phyloP scores from a whole-genome alignment of 2,329 filamentous ascomycete genomes.

The Microdochium trichocladiopsis region DNA sequence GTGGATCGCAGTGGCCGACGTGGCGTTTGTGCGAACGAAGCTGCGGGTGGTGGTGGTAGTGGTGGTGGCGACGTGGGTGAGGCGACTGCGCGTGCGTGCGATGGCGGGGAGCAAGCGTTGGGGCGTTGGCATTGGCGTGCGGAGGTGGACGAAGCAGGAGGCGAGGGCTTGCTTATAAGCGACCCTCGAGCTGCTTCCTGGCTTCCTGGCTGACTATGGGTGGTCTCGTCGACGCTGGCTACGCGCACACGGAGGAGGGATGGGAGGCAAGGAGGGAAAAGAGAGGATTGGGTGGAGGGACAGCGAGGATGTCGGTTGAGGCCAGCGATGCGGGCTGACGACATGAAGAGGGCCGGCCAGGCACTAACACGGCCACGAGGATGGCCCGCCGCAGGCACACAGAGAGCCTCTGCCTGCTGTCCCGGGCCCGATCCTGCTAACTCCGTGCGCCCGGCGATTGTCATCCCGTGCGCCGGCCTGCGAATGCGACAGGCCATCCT shows the following conservation, averaged over 20 bases:
- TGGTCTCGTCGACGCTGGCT: not conserved
- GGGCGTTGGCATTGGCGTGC: not conserved
- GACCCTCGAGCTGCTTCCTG: not conserved
- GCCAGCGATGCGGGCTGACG: not conserved
- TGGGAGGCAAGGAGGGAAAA: not conserved
- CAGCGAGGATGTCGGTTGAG: no score
- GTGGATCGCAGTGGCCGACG: not conserved
- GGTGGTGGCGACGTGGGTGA: not conserved
- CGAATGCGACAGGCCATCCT: no score
- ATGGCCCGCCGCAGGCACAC: no score
- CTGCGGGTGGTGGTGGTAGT: not conserved
- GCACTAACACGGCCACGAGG: no score
- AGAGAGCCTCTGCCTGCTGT: no score
- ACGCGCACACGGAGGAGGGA: not conserved
- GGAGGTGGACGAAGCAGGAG: not conserved
- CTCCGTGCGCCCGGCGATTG: no score
- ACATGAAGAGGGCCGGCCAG: no score
- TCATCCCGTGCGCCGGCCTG: no score
- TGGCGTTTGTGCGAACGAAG: not conserved
- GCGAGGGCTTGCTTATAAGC: not conserved
- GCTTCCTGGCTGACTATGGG: not conserved
- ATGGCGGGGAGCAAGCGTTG: not conserved
- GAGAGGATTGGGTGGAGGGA: no score
- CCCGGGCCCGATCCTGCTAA: no score
- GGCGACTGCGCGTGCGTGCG: not conserved